These are phyloP conservation scores for Fulvia fulva DNA, from an alignment of 2,329 filamentous ascomycete species.

Conservation along the genomic window DNA sequence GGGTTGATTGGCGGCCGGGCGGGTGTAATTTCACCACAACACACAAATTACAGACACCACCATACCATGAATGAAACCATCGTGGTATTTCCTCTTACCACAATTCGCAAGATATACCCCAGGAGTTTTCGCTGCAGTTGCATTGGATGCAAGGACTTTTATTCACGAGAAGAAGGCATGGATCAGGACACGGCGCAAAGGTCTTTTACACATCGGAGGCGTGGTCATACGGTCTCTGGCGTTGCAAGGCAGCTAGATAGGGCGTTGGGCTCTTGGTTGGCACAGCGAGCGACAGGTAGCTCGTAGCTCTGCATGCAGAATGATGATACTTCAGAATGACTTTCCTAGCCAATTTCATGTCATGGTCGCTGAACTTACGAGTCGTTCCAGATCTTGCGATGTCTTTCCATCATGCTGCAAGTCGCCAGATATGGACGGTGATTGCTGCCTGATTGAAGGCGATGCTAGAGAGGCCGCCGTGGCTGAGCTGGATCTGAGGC, in stretches of 20 bases:
- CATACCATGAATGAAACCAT: background rate
- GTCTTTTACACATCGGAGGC: background rate
- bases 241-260: background rate
- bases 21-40: background rate
- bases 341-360: background rate
- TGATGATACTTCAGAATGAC: background rate
- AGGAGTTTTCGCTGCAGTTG: background rate
- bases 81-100: background rate
- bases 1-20: conserved; percentile 4
- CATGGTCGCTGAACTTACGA: background rate
- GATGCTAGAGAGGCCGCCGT: background rate
- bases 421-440: background rate
- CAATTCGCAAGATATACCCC: background rate
- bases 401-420: background rate
- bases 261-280: background rate
- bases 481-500: background rate
- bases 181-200: background rate
- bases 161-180: background rate
- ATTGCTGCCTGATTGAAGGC: background rate
- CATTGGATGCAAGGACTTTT: background rate
- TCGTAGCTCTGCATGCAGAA: background rate
- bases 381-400: background rate
- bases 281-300: background rate
- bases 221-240: background rate
- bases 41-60: background rate